These are phyloP conservation scores for Pyrus betulifolia DNA, from an alignment of 306 rosid genomes.

Conservation along the genomic window DNA sequence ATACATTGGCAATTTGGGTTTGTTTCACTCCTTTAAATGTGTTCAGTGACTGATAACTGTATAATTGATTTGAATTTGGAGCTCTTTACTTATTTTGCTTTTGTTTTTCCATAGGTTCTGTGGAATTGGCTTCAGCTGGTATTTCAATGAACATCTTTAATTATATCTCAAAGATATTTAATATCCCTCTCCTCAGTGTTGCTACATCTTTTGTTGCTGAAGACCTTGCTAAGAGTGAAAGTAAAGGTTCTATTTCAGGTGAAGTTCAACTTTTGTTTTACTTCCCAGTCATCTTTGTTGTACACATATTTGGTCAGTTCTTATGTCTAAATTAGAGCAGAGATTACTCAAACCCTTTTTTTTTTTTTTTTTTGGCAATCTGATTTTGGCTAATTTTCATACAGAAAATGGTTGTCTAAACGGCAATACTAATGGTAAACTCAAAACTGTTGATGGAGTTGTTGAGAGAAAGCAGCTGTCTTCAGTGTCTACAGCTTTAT, in stretches of 20 bases:
- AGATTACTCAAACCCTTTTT: background rate
- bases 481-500: slow-evolving; percentile 89
- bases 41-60: background rate
- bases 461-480: slow-evolving; percentile 58
- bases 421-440: slow-evolving; percentile 36
- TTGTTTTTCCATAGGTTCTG: slow-evolving; percentile 39
- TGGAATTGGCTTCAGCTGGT: slow-evolving; percentile 94
- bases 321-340: background rate
- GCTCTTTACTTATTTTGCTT: background rate
- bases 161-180: slow-evolving; percentile 78
- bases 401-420: slow-evolving; percentile 27
- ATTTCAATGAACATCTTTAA: slow-evolving; percentile 80
- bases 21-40: background rate
- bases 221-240: slow-evolving; percentile 59
- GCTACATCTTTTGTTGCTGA: slow-evolving; percentile 96
- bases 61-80: background rate
- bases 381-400: slow-evolving; percentile 18
- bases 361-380: background rate
- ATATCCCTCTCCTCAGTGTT: slow-evolving; percentile 86
- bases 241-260: slow-evolving; percentile 55
- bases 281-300: background rate
- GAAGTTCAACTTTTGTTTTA: background rate
- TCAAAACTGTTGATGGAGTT: slow-evolving; percentile 17
- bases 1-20: slow-evolving; percentile 82
- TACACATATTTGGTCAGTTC: background rate